These are phyloP conservation scores for Maudiozyma bulderi DNA, from an alignment of 805 yeast species.

Conservation along the genomic window DNA sequence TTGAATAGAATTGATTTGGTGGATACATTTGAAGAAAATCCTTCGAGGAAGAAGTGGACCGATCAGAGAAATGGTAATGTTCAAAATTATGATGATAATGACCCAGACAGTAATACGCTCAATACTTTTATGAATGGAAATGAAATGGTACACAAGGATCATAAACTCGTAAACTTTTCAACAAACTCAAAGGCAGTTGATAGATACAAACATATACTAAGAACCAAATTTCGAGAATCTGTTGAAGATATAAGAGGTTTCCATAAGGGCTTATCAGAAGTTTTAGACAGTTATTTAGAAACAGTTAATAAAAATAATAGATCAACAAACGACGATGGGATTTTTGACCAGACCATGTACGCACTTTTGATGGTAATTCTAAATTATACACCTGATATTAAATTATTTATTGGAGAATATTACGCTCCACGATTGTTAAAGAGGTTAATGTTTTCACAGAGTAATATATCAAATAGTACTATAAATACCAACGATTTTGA, in stretches of 20 bases:
- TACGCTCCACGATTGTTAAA: slow-evolving; percentile 2
- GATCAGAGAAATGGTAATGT: no score
- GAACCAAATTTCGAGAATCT: background rate
- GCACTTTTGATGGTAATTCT: background rate
- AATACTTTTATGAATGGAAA: no score
- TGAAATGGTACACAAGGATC: no score
- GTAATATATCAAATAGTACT: background rate
- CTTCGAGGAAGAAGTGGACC: background rate
- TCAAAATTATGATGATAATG: no score
- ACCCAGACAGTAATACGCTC: no score
- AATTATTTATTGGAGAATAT: slow-evolving; percentile 6
- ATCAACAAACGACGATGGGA: background rate
- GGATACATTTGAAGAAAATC: background rate
- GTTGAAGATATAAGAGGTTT: background rate
- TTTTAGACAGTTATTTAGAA: background rate
- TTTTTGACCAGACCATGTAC: background rate
- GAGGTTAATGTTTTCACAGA: background rate
- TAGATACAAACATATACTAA: background rate
- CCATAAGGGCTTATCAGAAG: background rate
- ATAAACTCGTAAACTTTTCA: no score
- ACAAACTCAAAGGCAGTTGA: background rate
- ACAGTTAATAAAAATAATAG: background rate
- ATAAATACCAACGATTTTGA: background rate
- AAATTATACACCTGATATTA: slow-evolving; percentile 9
- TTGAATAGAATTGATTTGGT: slow-evolving; percentile 1